Conservation (phyloP, 768 basidiomycete species). For the Lactarius psammicola region DNA sequence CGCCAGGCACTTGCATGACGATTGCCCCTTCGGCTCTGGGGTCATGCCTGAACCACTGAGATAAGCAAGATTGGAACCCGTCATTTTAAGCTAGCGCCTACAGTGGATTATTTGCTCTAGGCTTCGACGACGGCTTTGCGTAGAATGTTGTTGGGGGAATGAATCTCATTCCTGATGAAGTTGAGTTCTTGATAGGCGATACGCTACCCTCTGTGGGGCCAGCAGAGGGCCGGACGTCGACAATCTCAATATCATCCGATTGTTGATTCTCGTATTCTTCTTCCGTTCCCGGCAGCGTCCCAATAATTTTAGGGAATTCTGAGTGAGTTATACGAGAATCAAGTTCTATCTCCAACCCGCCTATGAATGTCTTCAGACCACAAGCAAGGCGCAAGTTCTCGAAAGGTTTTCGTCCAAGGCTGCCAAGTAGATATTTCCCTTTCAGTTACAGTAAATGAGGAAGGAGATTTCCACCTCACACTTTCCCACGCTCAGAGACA, state of each 20-base stretch:
- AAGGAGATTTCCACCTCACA: slow-evolving; percentile 43
- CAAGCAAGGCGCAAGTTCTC: slow-evolving; percentile 49
- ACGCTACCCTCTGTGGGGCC: slow-evolving; percentile 7
- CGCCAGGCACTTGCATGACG: slow-evolving; percentile 78
- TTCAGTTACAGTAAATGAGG: neutral
- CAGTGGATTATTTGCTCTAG: slow-evolving; percentile 42
- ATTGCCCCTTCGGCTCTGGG: slow-evolving; percentile 74
- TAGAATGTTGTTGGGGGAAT: slow-evolving; percentile 65
- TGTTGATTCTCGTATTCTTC: slow-evolving; percentile 31
- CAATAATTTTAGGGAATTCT: slow-evolving; percentile 49
- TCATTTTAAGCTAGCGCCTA: slow-evolving; percentile 37
- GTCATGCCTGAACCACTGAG: slow-evolving; percentile 55
- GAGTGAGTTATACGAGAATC: slow-evolving; percentile 50
- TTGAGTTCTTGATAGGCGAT: slow-evolving; percentile 28
- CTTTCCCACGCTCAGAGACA: slow-evolving; percentile 67
- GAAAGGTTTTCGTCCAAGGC: slow-evolving; percentile 62
- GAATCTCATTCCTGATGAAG: slow-evolving; percentile 37
- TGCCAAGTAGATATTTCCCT: slow-evolving; percentile 31
- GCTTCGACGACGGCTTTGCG: slow-evolving; percentile 38
- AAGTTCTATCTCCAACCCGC: slow-evolving; percentile 61
- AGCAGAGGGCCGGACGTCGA: slow-evolving; percentile 15
- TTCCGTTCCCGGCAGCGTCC: slow-evolving; percentile 35
- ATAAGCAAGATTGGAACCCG: neutral
- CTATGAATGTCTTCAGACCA: slow-evolving; percentile 50
- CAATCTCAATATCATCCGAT: slow-evolving; percentile 13